Evolutionary conservation across 2,329 filamentous ascomycete species (phyloP), one percentile per base, ranked within the genome.

Genomic region (Diplodia seriata): DNA sequence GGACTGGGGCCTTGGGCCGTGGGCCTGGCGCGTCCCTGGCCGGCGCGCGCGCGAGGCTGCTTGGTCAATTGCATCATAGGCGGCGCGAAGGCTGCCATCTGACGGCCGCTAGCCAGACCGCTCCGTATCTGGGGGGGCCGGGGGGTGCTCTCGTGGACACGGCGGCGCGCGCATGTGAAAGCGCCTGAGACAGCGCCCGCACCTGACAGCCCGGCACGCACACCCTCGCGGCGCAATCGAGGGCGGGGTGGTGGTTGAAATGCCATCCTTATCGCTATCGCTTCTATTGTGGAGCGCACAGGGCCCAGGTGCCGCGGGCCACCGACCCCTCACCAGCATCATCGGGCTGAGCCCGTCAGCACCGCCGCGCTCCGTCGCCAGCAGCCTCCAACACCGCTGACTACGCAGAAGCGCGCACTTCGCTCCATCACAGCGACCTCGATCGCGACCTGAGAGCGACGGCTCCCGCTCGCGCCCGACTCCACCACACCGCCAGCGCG

Each of bases 91-190:
- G 59, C 59, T 51, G 59, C 59, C 59, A 63, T 63, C 59, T 63
- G 59, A 63, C 59, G 59, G 59, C 43, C 59, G 59, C 59, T 63
- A 63, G 59, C 59, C 59, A 63, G 59, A 63, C 59, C 59, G 59
- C 51, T 49, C 63, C 62, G 62, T 54, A 43, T 54, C 15, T 43
- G 62, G 61, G 49, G 40, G 38, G 53, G 56, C 51, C 64, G 53
- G 59, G 29, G 43, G 20, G 43, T 33, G 54, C 33, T 53, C 65
- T 62, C 65, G 65, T 67, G 65, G 55, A 61, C 65, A 33, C 18
- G 8, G 36, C 23, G n/a, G n/a, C 29, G 49, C 29, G 43, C 33
- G 65, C 65, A 67, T 67, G 65, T 67, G 65, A 67, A 67, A 67
- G 65, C 53, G 65, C 14, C 47, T 59, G 65, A 67, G 55, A 61